These are phyloP conservation scores for Aspergillus udagawae DNA, from an alignment of 2,329 filamentous ascomycete species.

Conservation along the genomic window DNA sequence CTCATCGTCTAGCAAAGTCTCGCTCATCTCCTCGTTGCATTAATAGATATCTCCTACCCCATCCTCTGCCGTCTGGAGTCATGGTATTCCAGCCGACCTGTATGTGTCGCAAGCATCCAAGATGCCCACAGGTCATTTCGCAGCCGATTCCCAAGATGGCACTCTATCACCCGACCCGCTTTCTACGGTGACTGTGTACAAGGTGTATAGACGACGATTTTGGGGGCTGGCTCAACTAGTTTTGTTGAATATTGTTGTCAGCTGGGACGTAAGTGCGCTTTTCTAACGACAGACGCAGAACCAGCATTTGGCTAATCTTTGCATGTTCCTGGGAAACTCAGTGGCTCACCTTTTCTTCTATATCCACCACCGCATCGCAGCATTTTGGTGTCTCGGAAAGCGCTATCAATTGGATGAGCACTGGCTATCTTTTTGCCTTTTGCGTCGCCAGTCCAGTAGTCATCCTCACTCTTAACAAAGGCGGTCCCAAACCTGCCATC, in stretches of 20 bases:
- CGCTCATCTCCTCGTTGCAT: background rate
- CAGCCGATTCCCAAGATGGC: conserved; percentile 3
- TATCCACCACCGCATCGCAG: conserved; percentile 66
- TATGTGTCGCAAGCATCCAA: background rate
- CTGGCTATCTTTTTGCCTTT: conserved; percentile 81
- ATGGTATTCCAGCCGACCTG: background rate
- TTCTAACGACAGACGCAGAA: background rate
- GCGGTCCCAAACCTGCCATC: conserved; percentile 74
- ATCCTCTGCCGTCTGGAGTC: background rate
- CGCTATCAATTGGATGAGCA: conserved; percentile 89
- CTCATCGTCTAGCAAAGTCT: background rate
- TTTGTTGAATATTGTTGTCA: conserved; percentile 85
- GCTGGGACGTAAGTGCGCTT: conserved; percentile 76
- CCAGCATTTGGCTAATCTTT: background rate
- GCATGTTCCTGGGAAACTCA: conserved; percentile 29
- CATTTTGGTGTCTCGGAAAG: conserved; percentile 74
- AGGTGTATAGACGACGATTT: conserved; percentile 80
- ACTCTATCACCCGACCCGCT: conserved; percentile 5
- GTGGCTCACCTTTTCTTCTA: conserved; percentile 91
- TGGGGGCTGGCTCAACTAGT: conserved; percentile 81
- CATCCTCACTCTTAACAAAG: conserved; percentile 71
- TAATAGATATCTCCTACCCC: background rate
- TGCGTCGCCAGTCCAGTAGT: conserved; percentile 67
- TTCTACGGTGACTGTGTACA: conserved; percentile 35
- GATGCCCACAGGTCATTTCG: background rate